Conservation (phyloP, 2,329 filamentous ascomycete genomes). For the Harringtonia lauricola region DNA sequence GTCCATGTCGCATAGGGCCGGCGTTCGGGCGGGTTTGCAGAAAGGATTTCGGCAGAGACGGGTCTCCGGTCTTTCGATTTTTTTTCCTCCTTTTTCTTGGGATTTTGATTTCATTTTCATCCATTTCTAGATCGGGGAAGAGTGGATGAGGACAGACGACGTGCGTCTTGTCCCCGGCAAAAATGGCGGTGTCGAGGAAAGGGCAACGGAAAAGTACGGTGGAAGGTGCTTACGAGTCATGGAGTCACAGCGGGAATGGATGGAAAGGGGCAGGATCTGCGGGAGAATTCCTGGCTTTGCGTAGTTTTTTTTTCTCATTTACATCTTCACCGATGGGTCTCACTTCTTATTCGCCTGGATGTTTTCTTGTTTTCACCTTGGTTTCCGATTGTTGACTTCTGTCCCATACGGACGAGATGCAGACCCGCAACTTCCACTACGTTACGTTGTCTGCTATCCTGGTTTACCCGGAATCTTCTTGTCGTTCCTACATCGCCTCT, state of each 20-base stretch:
- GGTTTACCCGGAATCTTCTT: too few relatives aligned
- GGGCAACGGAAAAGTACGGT: not conserved
- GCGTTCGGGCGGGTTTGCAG: not conserved
- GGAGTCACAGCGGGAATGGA: not conserved
- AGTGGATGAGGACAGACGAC: too few relatives aligned
- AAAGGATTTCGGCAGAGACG: not conserved
- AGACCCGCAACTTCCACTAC: too few relatives aligned
- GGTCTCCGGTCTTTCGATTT: not conserved
- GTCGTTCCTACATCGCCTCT: not conserved
- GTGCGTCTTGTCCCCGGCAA: not conserved
- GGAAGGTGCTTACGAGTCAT: not conserved
- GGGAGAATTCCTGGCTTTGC: too few relatives aligned
- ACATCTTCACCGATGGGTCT: too few relatives aligned
- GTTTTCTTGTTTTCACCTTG: too few relatives aligned
- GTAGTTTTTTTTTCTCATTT: too few relatives aligned
- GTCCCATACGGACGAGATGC: too few relatives aligned
- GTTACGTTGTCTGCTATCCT: too few relatives aligned
- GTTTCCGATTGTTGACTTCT: not conserved
- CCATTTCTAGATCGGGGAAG: not conserved
- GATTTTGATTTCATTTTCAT: not conserved
- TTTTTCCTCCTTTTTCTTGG: not conserved
- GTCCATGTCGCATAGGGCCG: constrained; percentile 4
- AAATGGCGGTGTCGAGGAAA: not conserved
- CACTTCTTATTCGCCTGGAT: too few relatives aligned
- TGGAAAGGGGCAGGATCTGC: too few relatives aligned